phyloP scores from a whole-genome alignment of 192 early-diverging fungal species.

The Backusella tarrabulga region DNA sequence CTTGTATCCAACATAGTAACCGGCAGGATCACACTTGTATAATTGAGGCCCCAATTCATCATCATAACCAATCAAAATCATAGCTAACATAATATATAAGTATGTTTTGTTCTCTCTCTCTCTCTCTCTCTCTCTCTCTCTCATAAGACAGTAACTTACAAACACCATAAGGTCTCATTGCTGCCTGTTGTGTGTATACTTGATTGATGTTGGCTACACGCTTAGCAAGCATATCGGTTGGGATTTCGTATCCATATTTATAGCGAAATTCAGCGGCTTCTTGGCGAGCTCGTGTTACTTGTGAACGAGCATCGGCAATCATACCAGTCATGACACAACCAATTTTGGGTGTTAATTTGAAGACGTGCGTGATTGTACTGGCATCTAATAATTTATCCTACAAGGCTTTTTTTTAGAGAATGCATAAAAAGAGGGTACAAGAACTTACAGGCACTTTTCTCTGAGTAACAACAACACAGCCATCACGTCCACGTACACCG shows the following conservation, averaged over 20 bases:
- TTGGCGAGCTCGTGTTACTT: conserved; percentile 88
- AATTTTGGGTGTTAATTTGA: conserved; percentile 87
- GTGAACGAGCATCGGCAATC: conserved; percentile 91
- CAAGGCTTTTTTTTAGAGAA: not conserved
- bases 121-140: no score
- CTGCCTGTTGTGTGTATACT: conserved; percentile 99
- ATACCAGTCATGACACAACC: conserved; percentile 99
- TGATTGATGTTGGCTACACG: conserved; percentile 98
- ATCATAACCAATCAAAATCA: conserved; percentile 97
- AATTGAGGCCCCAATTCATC: conserved; percentile 96
- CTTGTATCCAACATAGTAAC: conserved; percentile 97
- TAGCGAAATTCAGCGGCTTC: conserved; percentile 99
- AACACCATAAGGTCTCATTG: conserved; percentile 96
- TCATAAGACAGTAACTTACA: conserved; percentile 55
- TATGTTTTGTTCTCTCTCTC: not conserved
- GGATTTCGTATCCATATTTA: conserved; percentile 98
- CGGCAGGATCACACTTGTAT: conserved; percentile 98
- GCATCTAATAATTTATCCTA: conserved; percentile 97
- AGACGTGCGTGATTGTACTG: conserved; percentile 89
- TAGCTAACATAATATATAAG: conserved; percentile 54
- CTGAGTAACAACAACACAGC: conserved; percentile 93
- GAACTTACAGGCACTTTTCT: conserved; percentile 87
- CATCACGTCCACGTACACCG: conserved; percentile 94
- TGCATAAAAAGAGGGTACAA: not conserved
- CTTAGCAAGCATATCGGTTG: conserved; percentile 95